Conservation (phyloP, 352 stramenopile species). For the Phytophthora macrochlamydospora region DNA sequence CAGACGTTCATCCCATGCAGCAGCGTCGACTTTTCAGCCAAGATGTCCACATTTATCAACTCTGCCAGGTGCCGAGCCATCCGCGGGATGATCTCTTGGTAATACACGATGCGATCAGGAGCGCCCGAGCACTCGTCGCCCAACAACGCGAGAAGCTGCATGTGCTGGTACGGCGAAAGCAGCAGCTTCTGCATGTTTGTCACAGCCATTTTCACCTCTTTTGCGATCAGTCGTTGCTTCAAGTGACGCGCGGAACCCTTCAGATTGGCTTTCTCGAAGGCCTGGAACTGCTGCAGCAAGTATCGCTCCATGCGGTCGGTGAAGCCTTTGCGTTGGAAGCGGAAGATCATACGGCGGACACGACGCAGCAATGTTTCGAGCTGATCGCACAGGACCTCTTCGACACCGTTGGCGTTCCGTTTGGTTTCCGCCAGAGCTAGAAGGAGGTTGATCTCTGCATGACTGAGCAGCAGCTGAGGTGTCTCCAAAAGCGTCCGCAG, state of each 20-base stretch:
- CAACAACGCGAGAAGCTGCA: conserved; percentile 39
- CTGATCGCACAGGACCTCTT: conserved; percentile 42
- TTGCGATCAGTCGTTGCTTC: conserved; percentile 48
- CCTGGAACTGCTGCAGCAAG: conserved; percentile 53
- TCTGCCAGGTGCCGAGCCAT: conserved; percentile 34
- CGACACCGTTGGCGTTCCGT: conserved; percentile 23
- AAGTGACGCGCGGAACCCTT: conserved; percentile 55
- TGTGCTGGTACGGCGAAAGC: conserved; percentile 55
- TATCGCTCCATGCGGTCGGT: conserved; percentile 42
- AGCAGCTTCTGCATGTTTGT: conserved; percentile 62
- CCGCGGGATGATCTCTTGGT: conserved; percentile 39
- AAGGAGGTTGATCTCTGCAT: conserved; percentile 62
- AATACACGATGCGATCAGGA: conserved; percentile 47
- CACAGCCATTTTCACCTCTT: conserved; percentile 48
- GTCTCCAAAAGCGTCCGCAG: conserved; percentile 57
- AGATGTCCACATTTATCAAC: conserved; percentile 35
- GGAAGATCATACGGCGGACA: conserved; percentile 60
- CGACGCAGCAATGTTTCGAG: conserved; percentile 47
- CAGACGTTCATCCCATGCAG: conserved; percentile 28
- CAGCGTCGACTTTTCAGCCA: conserved; percentile 32
- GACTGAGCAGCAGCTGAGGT: conserved; percentile 55
- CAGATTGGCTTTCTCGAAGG: conserved; percentile 54
- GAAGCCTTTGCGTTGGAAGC: conserved; percentile 61
- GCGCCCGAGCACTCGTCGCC: conserved; percentile 17
- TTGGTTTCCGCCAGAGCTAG: conserved; percentile 44